A percentile compares a stretch with the other conserved stretches of the same genome.
Evolutionary conservation across 768 basidiomycete genomes (phyloP).

Genomic region (Mycena floridula): DNA sequence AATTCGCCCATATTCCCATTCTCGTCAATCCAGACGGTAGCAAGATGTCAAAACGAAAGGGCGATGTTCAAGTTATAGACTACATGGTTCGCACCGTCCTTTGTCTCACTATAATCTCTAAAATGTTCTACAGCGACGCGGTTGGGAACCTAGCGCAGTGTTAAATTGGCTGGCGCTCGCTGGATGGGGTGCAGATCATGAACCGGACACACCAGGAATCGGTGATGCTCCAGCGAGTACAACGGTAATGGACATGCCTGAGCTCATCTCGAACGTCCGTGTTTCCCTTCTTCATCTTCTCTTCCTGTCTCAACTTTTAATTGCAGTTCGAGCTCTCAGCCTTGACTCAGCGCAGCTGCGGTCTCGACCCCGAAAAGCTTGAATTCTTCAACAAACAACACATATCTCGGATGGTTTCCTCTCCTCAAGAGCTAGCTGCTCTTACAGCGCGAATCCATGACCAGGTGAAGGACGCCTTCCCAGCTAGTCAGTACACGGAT

Average conservation of each 20-base stretch:
- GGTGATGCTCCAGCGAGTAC: conserved; percentile 61
- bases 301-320: background rate
- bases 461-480: conserved; percentile 50
- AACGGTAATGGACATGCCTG: conserved; percentile 51
- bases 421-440: conserved; percentile 40
- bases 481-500: conserved; percentile 44
- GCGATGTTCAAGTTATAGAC: conserved; percentile 80
- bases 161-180: conserved; percentile 91
- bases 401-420: conserved; percentile 50
- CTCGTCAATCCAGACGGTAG: conserved; percentile 85
- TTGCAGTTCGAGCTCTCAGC: conserved; percentile 68
- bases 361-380: conserved; percentile 74
- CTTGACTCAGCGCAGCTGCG: conserved; percentile 79
- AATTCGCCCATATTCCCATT: conserved; percentile 89
- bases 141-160: conserved; percentile 87
- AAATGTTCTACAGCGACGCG: conserved; percentile 47
- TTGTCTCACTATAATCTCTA: background rate
- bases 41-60: conserved; percentile 93
- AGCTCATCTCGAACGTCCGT: conserved; percentile 34
- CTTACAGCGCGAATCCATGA: conserved; percentile 51
- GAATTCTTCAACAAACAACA: conserved; percentile 88
- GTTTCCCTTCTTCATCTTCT: background rate
- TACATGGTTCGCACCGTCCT: conserved; percentile 60
- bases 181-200: conserved; percentile 77
- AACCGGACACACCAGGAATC: conserved; percentile 15